Base-by-base conservation (phyloP, 345 rosid species). In the Reutealis trisperma region DNA sequence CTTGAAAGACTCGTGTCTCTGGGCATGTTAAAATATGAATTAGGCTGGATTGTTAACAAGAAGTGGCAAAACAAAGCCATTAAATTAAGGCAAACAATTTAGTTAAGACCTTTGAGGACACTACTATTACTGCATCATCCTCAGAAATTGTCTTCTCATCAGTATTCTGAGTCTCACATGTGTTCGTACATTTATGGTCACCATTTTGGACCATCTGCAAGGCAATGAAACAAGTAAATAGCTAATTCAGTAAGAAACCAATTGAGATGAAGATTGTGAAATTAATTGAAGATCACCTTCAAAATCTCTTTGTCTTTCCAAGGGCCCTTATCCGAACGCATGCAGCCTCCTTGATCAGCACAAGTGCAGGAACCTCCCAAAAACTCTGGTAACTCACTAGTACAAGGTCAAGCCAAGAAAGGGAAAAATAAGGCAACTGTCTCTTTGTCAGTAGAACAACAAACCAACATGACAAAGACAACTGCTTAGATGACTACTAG, bases 241-340 rank as follows among this genome's bases (percentile, higher is more conserved):
- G 27, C 27, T 37, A 11, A 72, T 60, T 63, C 32, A 15, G 52
- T 54, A 70, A 27, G 47, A 79, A 44, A 25, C 19, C 34, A 42
- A n/a, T 65, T n/a, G 45, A 47, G 57, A 75, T 65, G 66, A 54
- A 42, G 47, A 63, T 12, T 8, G 18, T 41, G 42, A 66, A 47
- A 41, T 24, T 0, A 25, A 62, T 64, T 54, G 4, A 19, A 49
- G 63, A 7, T 34, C 73, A 95, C 99, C 97, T 87, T 89, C 83
- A 96, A 27, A 74, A 92, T 83, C 74, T 89, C 94, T 27, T 84
- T 81, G 75, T 93, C 82, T 41, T 91, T 91, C 99, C 98, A 96
- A 25, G 98, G 98, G 45, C 99, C 99, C 84, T 93, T 96, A 83
- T 96, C 97, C 67, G 98, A 93, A 59, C 84, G 89, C 93, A 93